Percentiles rank a stretch among this genome's conserved stretches.
phyloP scores from a whole-genome alignment of 495 filamentous ascomycete genomes.

The Penicillium lividum region DNA sequence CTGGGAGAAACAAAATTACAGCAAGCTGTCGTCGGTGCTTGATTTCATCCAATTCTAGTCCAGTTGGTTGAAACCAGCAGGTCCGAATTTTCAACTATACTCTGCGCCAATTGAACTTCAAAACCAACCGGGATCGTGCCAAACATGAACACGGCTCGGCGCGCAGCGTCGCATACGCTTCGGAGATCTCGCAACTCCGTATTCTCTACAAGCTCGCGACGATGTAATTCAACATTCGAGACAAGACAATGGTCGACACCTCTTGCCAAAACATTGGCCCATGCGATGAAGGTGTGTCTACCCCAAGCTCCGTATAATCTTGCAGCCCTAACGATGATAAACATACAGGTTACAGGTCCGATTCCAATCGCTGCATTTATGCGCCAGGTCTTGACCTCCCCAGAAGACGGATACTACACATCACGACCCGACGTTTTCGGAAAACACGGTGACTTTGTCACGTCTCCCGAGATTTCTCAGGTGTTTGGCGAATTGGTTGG shows the following conservation, averaged over 20 bases:
- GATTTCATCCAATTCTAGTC: not conserved
- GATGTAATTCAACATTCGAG: conserved; percentile 42
- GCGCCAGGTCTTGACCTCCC: conserved; percentile 94
- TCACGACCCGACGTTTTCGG: conserved; percentile 76
- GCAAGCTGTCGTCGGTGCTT: not conserved
- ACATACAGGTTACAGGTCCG: conserved; percentile 68
- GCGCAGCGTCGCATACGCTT: conserved; percentile 35
- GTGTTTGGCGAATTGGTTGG: conserved; percentile 93
- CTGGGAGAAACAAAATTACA: conserved; percentile 3
- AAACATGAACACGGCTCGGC: conserved; percentile 39
- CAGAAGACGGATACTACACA: conserved; percentile 94
- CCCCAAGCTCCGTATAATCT: not conserved
- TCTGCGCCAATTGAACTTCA: not conserved
- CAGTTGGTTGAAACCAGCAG: not conserved
- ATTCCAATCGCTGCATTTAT: conserved; percentile 92
- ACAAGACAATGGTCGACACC: conserved; percentile 81
- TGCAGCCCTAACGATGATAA: conserved; percentile 32
- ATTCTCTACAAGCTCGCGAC: conserved; percentile 18
- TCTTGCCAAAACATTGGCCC: conserved; percentile 76
- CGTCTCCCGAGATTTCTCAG: conserved; percentile 95
- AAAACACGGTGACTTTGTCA: conserved; percentile 88
- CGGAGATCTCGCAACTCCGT: conserved; percentile 26
- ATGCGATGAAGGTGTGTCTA: conserved; percentile 72
- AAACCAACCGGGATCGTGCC: not conserved
- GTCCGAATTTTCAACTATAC: not conserved